phyloP scores from a whole-genome alignment of 2,329 filamentous ascomycete genomes.

The Arthrobotrys sinensis region DNA sequence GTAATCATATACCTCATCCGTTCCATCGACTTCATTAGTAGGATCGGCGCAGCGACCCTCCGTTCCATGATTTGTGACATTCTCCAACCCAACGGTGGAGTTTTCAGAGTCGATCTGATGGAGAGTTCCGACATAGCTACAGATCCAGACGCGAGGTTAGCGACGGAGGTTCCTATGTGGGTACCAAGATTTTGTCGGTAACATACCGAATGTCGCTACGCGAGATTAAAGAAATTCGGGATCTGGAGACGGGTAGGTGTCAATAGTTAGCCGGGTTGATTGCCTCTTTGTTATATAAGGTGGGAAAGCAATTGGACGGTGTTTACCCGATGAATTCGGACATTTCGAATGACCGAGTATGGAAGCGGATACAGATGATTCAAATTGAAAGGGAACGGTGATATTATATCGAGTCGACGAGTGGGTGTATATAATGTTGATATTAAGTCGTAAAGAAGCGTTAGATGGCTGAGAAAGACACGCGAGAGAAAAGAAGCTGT shows the following conservation, averaged over 20 bases:
- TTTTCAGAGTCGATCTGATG: slow-evolving; percentile 98
- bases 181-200: not conserved
- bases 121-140: slow-evolving; percentile 93
- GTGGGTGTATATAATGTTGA: slow-evolving; percentile 23
- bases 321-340: slow-evolving; percentile 76
- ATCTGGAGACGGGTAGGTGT: slow-evolving; percentile 71
- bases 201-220: slow-evolving; percentile 96
- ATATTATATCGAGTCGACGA: slow-evolving; percentile 24
- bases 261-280: slow-evolving; percentile 49
- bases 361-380: not conserved
- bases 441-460: slow-evolving; percentile 63
- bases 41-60: slow-evolving; percentile 87
- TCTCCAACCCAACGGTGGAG: slow-evolving; percentile 95
- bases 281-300: slow-evolving; percentile 64
- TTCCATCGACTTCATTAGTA: slow-evolving; percentile 85
- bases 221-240: slow-evolving; percentile 95
- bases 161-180: slow-evolving; percentile 12
- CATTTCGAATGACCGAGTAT: slow-evolving; percentile 67
- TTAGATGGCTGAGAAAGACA: slow-evolving; percentile 34
- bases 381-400: not conserved
- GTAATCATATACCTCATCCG: slow-evolving; percentile 94
- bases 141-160: slow-evolving; percentile 60
- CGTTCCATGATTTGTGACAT: slow-evolving; percentile 93
- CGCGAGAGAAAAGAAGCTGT: slow-evolving; percentile 24
- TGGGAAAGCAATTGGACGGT: slow-evolving; percentile 65